phyloP scores from a whole-genome alignment of 2,329 filamentous ascomycete genomes.

The Diaporthe vexans region DNA sequence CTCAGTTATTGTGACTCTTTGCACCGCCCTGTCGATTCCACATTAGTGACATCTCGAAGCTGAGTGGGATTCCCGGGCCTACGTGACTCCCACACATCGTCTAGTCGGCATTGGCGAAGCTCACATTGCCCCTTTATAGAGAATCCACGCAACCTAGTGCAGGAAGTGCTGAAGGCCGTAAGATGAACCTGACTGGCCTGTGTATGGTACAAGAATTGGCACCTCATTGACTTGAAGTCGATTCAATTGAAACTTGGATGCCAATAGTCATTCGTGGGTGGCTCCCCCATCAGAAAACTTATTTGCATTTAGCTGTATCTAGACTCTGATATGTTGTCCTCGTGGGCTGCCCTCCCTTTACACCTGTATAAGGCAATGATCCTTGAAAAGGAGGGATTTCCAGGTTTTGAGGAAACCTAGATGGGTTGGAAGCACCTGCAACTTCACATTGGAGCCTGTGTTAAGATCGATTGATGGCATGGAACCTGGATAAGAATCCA shows the following conservation, averaged over 20 bases:
- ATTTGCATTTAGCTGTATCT: no score
- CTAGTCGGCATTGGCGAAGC: background rate
- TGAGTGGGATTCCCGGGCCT: background rate
- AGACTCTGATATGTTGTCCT: no score
- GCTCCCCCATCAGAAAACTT: no score
- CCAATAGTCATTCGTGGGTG: background rate
- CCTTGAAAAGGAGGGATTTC: no score
- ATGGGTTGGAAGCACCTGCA: no score
- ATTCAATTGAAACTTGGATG: background rate
- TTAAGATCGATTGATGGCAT: no score
- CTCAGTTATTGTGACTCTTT: slow-evolving; percentile 14
- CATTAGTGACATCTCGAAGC: background rate
- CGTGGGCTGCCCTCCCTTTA: no score
- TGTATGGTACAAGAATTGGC: background rate
- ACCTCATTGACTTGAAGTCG: background rate
- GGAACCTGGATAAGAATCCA: no score
- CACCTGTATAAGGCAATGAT: no score
- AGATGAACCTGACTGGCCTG: background rate
- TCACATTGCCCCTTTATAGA: no score
- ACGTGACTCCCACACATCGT: background rate
- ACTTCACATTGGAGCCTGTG: no score
- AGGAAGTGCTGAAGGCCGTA: background rate
- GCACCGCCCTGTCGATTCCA: background rate
- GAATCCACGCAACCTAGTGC: background rate
- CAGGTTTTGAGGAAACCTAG: no score